These are phyloP conservation scores for Schizochytrium sp. DNA, from an alignment of 108 stramenopile genomes.

Conservation along the genomic window DNA sequence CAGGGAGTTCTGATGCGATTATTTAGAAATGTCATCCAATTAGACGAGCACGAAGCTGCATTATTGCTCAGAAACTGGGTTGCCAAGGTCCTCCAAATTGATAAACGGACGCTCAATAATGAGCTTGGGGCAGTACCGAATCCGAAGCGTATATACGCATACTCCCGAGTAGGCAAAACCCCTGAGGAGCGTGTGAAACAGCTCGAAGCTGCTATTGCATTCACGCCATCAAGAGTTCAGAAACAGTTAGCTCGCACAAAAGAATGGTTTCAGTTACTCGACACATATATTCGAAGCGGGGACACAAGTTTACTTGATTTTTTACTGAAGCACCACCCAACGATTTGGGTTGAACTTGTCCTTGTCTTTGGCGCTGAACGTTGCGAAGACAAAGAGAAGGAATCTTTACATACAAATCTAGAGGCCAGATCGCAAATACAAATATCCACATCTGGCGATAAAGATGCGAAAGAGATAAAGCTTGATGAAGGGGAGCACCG, in stretches of 20 bases:
- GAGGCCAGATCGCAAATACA: no score
- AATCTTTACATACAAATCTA: no score
- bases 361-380: background rate
- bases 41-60: background rate
- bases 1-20: background rate
- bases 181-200: background rate
- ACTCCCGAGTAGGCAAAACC: background rate
- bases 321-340: background rate
- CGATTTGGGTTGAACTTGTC: background rate
- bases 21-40: background rate
- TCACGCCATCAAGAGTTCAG: background rate
- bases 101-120: background rate
- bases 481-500: no score
- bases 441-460: no score
- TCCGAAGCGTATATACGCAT: background rate
- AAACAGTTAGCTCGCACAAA: background rate
- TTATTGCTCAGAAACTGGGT: background rate
- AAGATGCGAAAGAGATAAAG: no score
- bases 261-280: slow-evolving; percentile 29
- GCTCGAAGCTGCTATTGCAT: background rate
- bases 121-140: slow-evolving; percentile 9
- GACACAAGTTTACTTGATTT: background rate
- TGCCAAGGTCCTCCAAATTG: background rate
- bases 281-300: background rate
- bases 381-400: background rate